Conservation (phyloP, 2,329 filamentous ascomycete genomes). For the Calonectria crousiana region DNA sequence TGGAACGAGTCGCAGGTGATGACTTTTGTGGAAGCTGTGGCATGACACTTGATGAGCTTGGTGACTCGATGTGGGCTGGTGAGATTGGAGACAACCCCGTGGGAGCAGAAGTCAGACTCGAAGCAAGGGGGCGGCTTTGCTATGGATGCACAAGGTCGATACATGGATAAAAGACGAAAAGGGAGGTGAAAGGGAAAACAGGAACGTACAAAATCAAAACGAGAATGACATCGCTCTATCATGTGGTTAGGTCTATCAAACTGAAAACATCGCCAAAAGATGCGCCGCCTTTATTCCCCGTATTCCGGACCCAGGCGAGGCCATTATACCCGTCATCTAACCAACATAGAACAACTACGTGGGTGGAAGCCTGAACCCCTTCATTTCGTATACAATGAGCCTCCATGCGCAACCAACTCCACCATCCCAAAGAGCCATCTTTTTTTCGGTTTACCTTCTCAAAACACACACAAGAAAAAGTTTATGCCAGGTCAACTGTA, state of each 20-base stretch:
- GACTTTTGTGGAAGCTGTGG: conserved; percentile 75
- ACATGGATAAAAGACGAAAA: conserved; percentile 55
- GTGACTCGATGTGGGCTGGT: conserved; percentile 73
- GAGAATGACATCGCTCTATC: conserved; percentile 20
- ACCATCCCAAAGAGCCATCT: not conserved
- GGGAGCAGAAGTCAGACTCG: conserved; percentile 33
- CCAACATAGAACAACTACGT: conserved; percentile 28
- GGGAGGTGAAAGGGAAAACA: conserved; percentile 28
- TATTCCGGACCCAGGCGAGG: conserved; percentile 36
- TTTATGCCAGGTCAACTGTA: conserved; percentile 46
- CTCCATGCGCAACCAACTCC: conserved; percentile 22
- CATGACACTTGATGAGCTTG: conserved; percentile 72
- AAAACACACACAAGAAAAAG: not conserved
- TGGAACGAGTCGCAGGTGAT: conserved; percentile 65
- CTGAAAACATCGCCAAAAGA: conserved; percentile 37
- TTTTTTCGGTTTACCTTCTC: not conserved
- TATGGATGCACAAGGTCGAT: conserved; percentile 81
- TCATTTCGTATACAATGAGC: conserved; percentile 31
- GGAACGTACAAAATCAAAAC: conserved; percentile 28
- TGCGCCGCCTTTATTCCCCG: conserved; percentile 44
- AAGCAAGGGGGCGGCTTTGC: conserved; percentile 61
- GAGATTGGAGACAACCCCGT: conserved; percentile 64
- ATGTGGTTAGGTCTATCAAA: conserved; percentile 33
- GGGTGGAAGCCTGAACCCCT: conserved; percentile 17
- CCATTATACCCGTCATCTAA: conserved; percentile 31